These are phyloP conservation scores for Vaccinium macrocarpon DNA, from an alignment of 148 eudicot species.

Conservation along the genomic window DNA sequence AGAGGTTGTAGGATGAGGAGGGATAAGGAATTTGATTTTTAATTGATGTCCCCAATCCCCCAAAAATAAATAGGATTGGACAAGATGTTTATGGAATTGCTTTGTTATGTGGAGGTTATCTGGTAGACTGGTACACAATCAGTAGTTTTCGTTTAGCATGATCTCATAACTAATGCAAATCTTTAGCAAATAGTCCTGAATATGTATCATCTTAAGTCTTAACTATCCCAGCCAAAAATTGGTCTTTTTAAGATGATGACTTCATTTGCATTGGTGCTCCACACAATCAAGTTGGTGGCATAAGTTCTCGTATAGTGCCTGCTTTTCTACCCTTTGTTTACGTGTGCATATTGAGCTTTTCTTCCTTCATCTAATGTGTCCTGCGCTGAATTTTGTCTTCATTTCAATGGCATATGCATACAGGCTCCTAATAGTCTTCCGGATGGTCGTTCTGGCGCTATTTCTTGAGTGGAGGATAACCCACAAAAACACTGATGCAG, in stretches of 20 bases:
- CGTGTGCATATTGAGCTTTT: neutral
- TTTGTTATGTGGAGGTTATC: neutral
- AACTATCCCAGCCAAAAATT: neutral
- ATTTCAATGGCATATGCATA: slow-evolving; percentile 9
- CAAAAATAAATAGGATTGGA: neutral
- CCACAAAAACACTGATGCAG: slow-evolving; percentile 64
- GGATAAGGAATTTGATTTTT: neutral
- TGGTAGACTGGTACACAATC: no score
- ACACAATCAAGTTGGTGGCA: neutral
- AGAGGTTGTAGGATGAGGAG: neutral
- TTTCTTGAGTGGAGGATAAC: slow-evolving; percentile 78
- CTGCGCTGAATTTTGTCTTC: neutral
- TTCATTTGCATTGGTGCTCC: neutral
- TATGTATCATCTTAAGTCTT: neutral
- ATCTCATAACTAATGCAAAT: neutral
- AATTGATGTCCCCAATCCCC: neutral
- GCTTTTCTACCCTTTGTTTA: neutral
- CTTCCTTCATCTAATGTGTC: neutral
- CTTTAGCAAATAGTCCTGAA: neutral
- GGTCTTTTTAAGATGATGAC: neutral
- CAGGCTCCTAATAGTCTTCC: slow-evolving; percentile 79
- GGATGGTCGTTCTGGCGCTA: slow-evolving; percentile 63
- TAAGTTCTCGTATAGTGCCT: neutral
- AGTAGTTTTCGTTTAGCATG: slow-evolving; percentile 3
- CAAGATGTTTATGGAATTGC: neutral